Evolutionary conservation across 164 flowering plant genomes (phyloP).

Genomic region (Aristolochia californica): DNA sequence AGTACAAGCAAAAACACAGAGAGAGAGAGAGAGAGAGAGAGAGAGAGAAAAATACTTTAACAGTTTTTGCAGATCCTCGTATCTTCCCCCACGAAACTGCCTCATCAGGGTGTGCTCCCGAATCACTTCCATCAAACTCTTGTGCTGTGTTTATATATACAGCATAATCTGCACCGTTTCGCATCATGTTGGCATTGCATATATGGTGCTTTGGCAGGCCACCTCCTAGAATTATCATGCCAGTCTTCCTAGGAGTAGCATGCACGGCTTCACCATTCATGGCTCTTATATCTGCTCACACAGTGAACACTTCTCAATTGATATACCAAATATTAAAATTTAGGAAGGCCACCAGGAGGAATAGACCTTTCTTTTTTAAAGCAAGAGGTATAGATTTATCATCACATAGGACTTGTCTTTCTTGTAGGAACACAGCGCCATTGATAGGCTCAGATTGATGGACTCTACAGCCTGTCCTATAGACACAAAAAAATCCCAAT

Average conservation of each 20-base stretch:
- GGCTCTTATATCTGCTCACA: constrained; percentile 66
- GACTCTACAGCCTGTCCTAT: no score
- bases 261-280: constrained; percentile 90
- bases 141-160: constrained; percentile 91
- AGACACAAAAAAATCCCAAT: no score
- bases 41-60: constrained; percentile 46
- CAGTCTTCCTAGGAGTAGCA: constrained; percentile 77
- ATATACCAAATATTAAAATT: no score
- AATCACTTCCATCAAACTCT: constrained; percentile 97
- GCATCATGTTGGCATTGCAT: constrained; percentile 97
- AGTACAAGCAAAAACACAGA: no score
- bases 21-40: background rate
- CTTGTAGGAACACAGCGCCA: no score
- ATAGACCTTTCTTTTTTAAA: no score
- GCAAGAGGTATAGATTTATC: no score
- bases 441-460: no score
- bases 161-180: constrained; percentile 95
- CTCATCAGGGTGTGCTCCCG: constrained; percentile 96
- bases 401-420: no score
- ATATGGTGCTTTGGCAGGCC: constrained; percentile 96
- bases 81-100: constrained; percentile 98
- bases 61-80: constrained; percentile 74
- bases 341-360: no score
- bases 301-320: no score
- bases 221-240: constrained; percentile 88